Base-by-base conservation (phyloP, 305 asterid species). In the Fraxinus albicans region DNA sequence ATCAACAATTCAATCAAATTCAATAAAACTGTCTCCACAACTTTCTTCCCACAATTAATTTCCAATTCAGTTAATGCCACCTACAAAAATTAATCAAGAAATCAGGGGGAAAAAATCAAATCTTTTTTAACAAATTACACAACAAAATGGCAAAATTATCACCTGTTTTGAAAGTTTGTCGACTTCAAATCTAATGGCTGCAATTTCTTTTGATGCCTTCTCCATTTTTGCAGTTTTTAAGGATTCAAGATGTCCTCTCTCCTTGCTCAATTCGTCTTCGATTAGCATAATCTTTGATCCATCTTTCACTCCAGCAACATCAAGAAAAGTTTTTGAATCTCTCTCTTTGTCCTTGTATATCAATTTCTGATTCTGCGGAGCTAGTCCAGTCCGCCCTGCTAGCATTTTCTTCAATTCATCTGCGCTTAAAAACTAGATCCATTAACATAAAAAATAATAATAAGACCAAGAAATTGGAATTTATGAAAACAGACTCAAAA, bases 81-180 rank as follows among this genome's bases (percentile, higher is more conserved):
- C 99, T 94, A 89, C 72, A 77, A 80, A 67, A 63, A 73, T 40
- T 29, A 35, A 63, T 31, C 78, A 87, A 13, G 47, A 21, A 55
- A 21, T 84, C 79, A 50, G 31, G 3, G 27, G 12, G 0, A 79
- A 77, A 12, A 78, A 36, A 35, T 53, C 38, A 0, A 38, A 25
- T 13, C 44, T 35, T 21, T 47, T 12, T 31, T 17, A n/a, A 31
- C 10, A 42, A 77, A 65, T 1, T 63, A 8, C 9, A 3, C 38
- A 55, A 76, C 2, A 6, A 81, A 67, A 34, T 53, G 15, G 29
- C 25, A 38, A 75, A 6, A 23, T 63, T n/a, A 17, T 69, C 55
- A 96, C 99, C 95, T 91, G 93, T 82, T 90, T 92, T 13, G 97
- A 95, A 29, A 96, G 91, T 50, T 87, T 91, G 82, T 96, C 98